Conservation (phyloP, 192 early-diverging fungal species). For the Podochytrium sp. region DNA sequence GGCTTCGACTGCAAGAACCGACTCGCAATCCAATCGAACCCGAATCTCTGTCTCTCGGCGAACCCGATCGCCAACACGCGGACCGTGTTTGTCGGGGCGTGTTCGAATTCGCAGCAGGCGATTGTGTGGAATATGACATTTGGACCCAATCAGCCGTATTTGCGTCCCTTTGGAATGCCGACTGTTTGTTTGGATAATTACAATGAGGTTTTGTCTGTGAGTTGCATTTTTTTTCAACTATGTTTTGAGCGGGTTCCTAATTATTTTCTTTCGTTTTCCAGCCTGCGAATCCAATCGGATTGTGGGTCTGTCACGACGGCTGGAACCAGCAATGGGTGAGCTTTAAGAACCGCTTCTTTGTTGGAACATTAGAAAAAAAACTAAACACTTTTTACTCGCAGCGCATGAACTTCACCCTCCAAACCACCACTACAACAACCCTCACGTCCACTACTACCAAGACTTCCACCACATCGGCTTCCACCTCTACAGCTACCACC, state of each 20-base stretch:
- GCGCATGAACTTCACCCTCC: background rate
- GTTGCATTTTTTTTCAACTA: too few relatives aligned
- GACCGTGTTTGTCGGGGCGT: too few relatives aligned
- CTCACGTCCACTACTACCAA: background rate
- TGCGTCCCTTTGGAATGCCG: background rate
- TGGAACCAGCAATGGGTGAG: background rate
- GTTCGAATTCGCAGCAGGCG: too few relatives aligned
- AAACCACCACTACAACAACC: background rate
- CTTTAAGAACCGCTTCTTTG: background rate
- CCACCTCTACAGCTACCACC: background rate
- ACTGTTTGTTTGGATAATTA: slow-evolving; percentile 4
- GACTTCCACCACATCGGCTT: background rate
- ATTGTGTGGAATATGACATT: background rate
- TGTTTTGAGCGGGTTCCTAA: too few relatives aligned
- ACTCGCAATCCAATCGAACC: background rate
- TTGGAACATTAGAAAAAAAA: background rate
- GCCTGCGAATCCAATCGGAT: background rate
- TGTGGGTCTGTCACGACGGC: background rate
- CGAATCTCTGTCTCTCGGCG: background rate
- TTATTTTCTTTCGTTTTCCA: too few relatives aligned
- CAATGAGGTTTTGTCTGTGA: background rate
- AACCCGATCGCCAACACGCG: too few relatives aligned
- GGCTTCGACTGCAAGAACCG: slow-evolving; percentile 1
- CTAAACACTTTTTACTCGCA: too few relatives aligned
- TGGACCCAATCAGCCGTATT: background rate